A percentile compares a stretch with the other conserved stretches of the same genome.
These are phyloP conservation scores for Patellifolia procumbens DNA, from an alignment of 179 eudicot genomes.

Conservation along the genomic window DNA sequence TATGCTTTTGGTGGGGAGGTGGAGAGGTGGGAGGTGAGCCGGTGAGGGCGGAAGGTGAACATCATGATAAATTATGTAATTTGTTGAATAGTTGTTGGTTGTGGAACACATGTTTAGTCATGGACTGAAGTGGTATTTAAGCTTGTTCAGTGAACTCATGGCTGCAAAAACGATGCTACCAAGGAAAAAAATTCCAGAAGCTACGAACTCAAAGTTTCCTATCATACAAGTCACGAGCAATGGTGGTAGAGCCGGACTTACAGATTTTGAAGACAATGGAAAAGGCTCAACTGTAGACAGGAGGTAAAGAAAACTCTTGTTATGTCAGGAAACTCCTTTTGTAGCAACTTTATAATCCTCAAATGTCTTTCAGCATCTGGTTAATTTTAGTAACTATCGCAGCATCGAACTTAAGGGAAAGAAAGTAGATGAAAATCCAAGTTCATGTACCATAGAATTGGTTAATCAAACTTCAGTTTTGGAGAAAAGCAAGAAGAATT, in stretches of 20 bases:
- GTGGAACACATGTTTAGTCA: conserved; percentile 6
- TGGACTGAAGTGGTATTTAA: conserved; percentile 9
- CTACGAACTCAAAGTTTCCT: conserved; percentile 38
- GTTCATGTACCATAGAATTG: conserved; percentile 29
- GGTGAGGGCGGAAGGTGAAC: too few relatives aligned
- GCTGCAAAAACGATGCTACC: conserved; percentile 27
- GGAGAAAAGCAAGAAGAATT: conserved; percentile 32
- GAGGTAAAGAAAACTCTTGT: conserved; percentile 36
- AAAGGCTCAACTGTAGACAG: conserved; percentile 25
- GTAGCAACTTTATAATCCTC: conserved; percentile 3
- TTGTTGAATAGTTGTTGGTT: neutral
- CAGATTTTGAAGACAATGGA: conserved; percentile 33
- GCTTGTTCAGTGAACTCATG: conserved; percentile 45
- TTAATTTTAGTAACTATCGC: conserved; percentile 28
- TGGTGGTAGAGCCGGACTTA: conserved; percentile 33
- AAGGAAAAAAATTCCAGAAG: conserved; percentile 32
- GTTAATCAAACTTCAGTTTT: conserved; percentile 16
- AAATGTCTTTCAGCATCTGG: neutral
- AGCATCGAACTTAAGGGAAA: conserved; percentile 29
- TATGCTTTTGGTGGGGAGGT: conserved; percentile 20
- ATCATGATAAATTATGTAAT: neutral
- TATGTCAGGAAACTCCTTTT: neutral
- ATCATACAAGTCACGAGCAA: conserved; percentile 34
- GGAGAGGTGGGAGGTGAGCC: too few relatives aligned
- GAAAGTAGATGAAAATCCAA: conserved; percentile 32